These are phyloP conservation scores for Penicillium silybi DNA, from an alignment of 495 filamentous ascomycete genomes.

Conservation along the genomic window DNA sequence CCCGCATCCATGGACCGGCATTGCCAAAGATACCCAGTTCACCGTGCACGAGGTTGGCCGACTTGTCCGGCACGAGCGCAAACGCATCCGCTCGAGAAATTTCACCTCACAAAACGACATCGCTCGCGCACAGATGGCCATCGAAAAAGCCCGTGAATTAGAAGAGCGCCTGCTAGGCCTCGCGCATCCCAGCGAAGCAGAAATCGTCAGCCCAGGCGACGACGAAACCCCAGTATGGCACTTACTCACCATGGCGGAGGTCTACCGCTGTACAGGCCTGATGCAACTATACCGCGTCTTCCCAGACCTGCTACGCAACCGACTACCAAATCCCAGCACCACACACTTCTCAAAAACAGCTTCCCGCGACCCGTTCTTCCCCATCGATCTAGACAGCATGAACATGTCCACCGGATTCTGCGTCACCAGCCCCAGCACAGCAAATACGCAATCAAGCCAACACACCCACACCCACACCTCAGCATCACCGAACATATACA, in stretches of 20 bases:
- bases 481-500: conserved; percentile 5
- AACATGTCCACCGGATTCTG: conserved; percentile 20
- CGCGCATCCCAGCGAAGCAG: conserved; percentile 45
- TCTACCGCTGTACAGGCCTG: conserved; percentile 51
- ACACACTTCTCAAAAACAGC: conserved; percentile 5
- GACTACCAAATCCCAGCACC: conserved; percentile 29
- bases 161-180: conserved; percentile 50
- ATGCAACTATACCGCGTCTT: conserved; percentile 55
- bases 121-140: conserved; percentile 37
- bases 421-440: neutral
- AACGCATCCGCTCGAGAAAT: conserved; percentile 30
- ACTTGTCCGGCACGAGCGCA: conserved; percentile 48
- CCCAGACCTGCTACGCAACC: conserved; percentile 45
- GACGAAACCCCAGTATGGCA: conserved; percentile 54
- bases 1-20: conserved; percentile 58
- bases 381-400: conserved; percentile 26
- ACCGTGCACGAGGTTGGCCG: conserved; percentile 53
- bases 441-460: neutral
- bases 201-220: conserved; percentile 51
- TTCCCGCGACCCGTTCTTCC: conserved; percentile 25
- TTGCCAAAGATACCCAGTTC: conserved; percentile 51
- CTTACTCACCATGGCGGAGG: conserved; percentile 54
- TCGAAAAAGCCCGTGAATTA: conserved; percentile 42
- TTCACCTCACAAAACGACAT: conserved; percentile 42
- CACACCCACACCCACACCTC: neutral